A percentile compares a stretch with the other conserved stretches of the same genome.
These are phyloP conservation scores for Seiridium unicorne DNA, from an alignment of 2,329 filamentous ascomycete genomes.

Conservation along the genomic window DNA sequence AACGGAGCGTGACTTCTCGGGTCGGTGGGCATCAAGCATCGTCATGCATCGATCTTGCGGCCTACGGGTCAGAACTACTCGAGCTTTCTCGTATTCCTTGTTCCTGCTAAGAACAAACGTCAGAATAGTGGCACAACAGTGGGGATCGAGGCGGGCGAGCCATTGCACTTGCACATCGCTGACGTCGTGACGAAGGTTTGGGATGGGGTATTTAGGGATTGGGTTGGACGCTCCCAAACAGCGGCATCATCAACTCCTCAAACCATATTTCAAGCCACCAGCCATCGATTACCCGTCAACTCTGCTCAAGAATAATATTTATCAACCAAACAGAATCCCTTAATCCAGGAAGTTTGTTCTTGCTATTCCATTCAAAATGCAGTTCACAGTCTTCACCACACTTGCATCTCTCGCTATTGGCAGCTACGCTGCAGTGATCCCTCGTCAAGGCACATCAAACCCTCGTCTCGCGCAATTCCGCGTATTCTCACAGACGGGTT, in stretches of 20 bases:
- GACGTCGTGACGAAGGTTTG: background rate
- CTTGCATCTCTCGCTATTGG: background rate
- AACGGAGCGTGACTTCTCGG: background rate
- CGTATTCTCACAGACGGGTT: constrained; percentile 9
- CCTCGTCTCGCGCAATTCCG: constrained; percentile 11
- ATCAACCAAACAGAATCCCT: background rate
- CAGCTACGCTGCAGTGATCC: constrained; percentile 3
- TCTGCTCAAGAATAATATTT: no score
- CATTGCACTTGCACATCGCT: background rate
- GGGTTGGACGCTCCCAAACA: background rate
- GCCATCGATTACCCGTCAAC: background rate
- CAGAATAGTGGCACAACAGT: background rate
- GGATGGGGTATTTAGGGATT: background rate
- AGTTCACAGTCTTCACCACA: background rate
- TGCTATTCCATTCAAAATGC: background rate
- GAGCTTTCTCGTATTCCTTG: background rate
- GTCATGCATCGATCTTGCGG: background rate
- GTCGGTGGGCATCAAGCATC: background rate
- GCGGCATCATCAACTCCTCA: background rate
- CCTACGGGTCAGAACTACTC: background rate
- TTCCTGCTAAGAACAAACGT: background rate
- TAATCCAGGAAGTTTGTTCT: background rate
- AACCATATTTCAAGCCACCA: background rate
- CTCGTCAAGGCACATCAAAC: constrained; percentile 9
- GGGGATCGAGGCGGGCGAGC: background rate